Evolutionary conservation across 139 green algal genomes (phyloP).

Genomic region (Closterium sp.): DNA sequence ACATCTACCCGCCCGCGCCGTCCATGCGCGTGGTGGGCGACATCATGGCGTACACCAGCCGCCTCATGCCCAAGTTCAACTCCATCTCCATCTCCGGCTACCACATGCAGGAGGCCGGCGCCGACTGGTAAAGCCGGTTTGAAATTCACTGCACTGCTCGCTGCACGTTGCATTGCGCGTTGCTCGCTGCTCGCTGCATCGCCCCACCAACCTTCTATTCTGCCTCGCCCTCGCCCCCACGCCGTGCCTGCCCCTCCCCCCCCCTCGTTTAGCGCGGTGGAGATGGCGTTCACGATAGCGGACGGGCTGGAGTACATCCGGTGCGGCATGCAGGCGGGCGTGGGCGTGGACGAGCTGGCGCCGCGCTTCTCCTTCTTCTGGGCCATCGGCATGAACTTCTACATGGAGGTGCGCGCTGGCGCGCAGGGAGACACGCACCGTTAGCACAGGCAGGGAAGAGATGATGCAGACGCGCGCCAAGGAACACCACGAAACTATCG

Average conservation of each 20-base stretch:
- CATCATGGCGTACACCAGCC: conserved; percentile 64
- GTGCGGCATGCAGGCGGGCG: conserved; percentile 55
- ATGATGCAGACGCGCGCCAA: too few relatives aligned
- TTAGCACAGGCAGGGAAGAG: too few relatives aligned
- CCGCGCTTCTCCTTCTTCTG: conserved; percentile 59
- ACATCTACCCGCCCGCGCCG: conserved; percentile 70
- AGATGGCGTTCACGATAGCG: conserved; percentile 70
- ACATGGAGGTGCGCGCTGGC: conserved; percentile 62
- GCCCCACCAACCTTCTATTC: too few relatives aligned
- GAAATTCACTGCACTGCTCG: background rate
- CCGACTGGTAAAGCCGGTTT: conserved; percentile 31
- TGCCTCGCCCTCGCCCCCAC: too few relatives aligned
- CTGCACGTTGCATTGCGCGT: background rate
- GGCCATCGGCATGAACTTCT: conserved; percentile 73
- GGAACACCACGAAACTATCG: too few relatives aligned
- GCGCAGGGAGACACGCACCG: too few relatives aligned
- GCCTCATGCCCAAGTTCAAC: conserved; percentile 68
- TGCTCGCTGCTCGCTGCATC: background rate
- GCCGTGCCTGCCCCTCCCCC: background rate
- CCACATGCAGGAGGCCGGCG: conserved; percentile 65
- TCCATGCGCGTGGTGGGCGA: conserved; percentile 72
- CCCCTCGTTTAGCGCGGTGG: conserved; percentile 49
- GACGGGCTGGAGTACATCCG: conserved; percentile 72
- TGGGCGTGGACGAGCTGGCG: conserved; percentile 59
- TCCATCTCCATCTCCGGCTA: conserved; percentile 69